Conservation (phyloP, 1,284 basidiomycete species). For the Xanthoconium separans region DNA sequence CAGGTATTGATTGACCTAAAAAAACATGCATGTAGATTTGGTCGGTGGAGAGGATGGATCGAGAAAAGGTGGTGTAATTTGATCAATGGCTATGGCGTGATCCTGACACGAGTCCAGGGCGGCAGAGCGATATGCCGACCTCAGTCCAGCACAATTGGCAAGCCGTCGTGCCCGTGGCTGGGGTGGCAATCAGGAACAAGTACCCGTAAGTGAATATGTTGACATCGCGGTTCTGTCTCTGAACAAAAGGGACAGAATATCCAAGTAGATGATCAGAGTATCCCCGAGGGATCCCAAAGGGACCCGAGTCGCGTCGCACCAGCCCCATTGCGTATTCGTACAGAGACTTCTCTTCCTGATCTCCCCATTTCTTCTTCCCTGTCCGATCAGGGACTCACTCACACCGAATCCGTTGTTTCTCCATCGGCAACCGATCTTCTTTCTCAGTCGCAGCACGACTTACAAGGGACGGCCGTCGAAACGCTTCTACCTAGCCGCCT, state of each 20-base stretch:
- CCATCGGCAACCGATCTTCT: conserved; percentile 8
- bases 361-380: conserved; percentile 10
- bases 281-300: background rate
- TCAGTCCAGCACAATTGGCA: conserved; percentile 55
- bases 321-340: conserved; percentile 24
- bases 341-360: conserved; percentile 20
- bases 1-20: conserved; percentile 4
- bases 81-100: background rate
- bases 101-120: conserved; percentile 47
- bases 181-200: conserved; percentile 42
- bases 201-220: conserved; percentile 14
- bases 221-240: conserved; percentile 1
- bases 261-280: conserved; percentile 8
- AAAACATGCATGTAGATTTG: conserved; percentile 52
- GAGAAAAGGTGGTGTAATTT: conserved; percentile 76
- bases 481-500: conserved; percentile 57
- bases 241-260: conserved; percentile 16
- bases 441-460: conserved; percentile 30
- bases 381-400: conserved; percentile 13
- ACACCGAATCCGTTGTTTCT: conserved; percentile 14
- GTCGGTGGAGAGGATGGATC: conserved; percentile 81
- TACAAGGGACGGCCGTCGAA: conserved; percentile 34
- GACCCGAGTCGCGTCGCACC: conserved; percentile 10
- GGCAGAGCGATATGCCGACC: conserved; percentile 72
- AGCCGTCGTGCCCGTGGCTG: conserved; percentile 67